Conservation (phyloP, 23 red algal genomes). For the Chondrus crispus region DNA sequence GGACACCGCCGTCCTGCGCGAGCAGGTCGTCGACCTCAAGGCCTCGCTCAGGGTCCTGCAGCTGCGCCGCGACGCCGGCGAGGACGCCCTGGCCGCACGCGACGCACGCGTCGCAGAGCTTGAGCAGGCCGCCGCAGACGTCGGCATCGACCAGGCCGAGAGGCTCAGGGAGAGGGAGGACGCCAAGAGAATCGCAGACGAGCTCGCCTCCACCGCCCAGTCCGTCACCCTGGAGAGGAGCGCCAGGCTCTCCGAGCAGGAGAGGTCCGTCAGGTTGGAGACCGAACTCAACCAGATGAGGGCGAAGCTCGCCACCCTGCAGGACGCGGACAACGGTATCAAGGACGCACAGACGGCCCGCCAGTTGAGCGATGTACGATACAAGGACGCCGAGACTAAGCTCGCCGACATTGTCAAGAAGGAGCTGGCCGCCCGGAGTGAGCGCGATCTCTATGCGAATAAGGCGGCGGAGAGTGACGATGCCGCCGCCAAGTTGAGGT, state of each 20-base stretch:
- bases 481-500: not conserved
- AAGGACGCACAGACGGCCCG: not conserved
- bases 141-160: not conserved
- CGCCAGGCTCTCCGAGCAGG: not conserved
- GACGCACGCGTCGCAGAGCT: not conserved
- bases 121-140: not conserved
- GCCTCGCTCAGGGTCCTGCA: not conserved
- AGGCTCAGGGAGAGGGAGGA: not conserved
- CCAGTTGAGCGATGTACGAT: not conserved
- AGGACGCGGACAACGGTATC: not conserved
- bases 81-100: not conserved
- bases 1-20: conserved; percentile 37
- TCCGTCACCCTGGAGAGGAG: not conserved
- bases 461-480: not conserved
- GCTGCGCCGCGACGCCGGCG: no score
- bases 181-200: not conserved
- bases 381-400: not conserved
- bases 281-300: not conserved
- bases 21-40: conserved; percentile 1
- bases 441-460: not conserved
- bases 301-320: not conserved
- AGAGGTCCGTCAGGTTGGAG: not conserved
- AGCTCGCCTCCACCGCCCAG: no score
- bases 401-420: not conserved
- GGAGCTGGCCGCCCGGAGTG: not conserved